Conservation (phyloP, 1,284 basidiomycete species). For the Cutaneotrichosporon cyanovorans region DNA sequence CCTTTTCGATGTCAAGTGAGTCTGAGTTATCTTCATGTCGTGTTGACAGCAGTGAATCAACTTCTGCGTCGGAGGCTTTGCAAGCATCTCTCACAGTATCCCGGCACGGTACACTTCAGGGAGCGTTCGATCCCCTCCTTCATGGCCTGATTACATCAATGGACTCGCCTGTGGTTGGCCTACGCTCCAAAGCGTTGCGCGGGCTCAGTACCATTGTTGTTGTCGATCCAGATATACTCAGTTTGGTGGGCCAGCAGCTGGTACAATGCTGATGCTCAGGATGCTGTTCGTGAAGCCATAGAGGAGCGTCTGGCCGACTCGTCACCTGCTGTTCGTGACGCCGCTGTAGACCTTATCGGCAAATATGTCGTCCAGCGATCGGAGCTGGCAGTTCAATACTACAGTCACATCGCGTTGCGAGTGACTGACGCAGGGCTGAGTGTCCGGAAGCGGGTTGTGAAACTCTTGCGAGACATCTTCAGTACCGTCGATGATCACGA, state of each 20-base stretch:
- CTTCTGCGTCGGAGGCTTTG: slow-evolving; percentile 21
- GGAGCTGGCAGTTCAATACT: slow-evolving; percentile 75
- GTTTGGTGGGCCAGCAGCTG: slow-evolving; percentile 51
- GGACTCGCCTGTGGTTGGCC: slow-evolving; percentile 72
- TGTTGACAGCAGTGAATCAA: slow-evolving; percentile 25
- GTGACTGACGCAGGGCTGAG: slow-evolving; percentile 86
- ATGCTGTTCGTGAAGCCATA: slow-evolving; percentile 63
- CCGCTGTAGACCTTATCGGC: slow-evolving; percentile 88
- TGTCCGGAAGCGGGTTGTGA: slow-evolving; percentile 91
- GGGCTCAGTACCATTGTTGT: slow-evolving; percentile 77
- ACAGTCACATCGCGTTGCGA: slow-evolving; percentile 72
- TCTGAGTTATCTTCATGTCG: not conserved
- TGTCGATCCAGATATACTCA: slow-evolving; percentile 73
- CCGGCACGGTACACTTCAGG: slow-evolving; percentile 61
- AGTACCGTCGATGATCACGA: slow-evolving; percentile 53
- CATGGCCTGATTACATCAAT: slow-evolving; percentile 64
- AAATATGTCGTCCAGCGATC: slow-evolving; percentile 87
- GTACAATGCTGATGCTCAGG: not conserved
- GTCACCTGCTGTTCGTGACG: slow-evolving; percentile 88
- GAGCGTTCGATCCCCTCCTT: slow-evolving; percentile 71
- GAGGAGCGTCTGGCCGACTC: slow-evolving; percentile 81
- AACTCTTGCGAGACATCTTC: slow-evolving; percentile 79
- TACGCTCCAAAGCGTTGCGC: slow-evolving; percentile 81
- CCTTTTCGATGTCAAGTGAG: slow-evolving; percentile 33
- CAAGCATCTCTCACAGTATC: slow-evolving; percentile 61